Conservation (phyloP, 306 rosid species). For the Pyrus communis region DNA sequence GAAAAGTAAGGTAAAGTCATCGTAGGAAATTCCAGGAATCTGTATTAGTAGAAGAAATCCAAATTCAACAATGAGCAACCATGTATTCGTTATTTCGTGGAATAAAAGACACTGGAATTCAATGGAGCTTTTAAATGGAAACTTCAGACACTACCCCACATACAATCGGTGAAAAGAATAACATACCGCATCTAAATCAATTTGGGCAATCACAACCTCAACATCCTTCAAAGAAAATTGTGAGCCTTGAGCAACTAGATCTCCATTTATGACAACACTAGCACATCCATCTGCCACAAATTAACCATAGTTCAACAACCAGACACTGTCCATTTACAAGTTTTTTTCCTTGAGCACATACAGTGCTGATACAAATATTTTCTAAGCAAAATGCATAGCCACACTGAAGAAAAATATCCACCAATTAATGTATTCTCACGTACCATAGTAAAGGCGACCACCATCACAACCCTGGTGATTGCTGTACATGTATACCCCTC, state of each 20-base stretch:
- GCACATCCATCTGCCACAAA: conserved; percentile 80
- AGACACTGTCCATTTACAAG: background rate
- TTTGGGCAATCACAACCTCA: conserved; percentile 76
- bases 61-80: background rate
- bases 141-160: background rate
- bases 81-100: background rate
- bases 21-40: background rate
- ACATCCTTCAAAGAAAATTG: conserved; percentile 91
- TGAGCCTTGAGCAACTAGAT: conserved; percentile 86
- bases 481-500: conserved; percentile 95
- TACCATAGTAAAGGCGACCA: conserved; percentile 94
- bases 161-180: conserved; percentile 6
- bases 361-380: background rate
- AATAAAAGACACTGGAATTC: background rate
- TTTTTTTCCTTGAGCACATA: background rate
- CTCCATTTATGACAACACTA: conserved; percentile 79
- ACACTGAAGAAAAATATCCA: background rate
- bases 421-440: background rate
- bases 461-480: conserved; percentile 97
- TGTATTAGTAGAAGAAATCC: background rate
- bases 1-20: background rate
- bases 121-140: background rate
- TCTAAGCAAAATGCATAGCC: background rate
- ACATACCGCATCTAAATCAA: conserved; percentile 91
- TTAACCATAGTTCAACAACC: background rate